Evolutionary conservation across 257 asterid genomes (phyloP).

Genomic region (Solanum clarkiae): DNA sequence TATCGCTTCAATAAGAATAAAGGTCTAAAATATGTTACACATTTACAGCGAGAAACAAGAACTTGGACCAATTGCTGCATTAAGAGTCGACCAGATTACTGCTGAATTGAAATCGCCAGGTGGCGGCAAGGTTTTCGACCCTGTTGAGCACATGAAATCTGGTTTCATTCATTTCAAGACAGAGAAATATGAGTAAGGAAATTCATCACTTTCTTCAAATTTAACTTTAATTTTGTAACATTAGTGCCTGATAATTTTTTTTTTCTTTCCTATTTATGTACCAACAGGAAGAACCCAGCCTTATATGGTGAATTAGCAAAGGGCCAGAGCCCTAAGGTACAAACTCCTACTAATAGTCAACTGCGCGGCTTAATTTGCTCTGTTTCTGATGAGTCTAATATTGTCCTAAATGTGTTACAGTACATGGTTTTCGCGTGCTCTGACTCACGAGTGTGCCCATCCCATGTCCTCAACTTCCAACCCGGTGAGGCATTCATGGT

Average conservation of each 20-base stretch:
- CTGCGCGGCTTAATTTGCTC: background rate
- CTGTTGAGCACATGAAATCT: constrained; percentile 55
- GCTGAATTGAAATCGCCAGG: constrained; percentile 49
- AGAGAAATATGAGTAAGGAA: constrained; percentile 78
- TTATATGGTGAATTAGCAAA: constrained; percentile 60
- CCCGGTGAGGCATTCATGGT: constrained; percentile 93
- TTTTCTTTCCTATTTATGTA: background rate
- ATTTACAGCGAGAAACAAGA: constrained; percentile 67
- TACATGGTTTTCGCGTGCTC: constrained; percentile 87
- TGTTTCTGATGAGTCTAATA: background rate
- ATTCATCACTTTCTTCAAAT: too few relatives aligned
- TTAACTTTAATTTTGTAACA: background rate
- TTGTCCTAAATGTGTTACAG: constrained; percentile 15
- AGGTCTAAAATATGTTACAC: background rate
- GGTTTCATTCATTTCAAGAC: constrained; percentile 74
- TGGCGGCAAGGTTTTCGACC: constrained; percentile 19
- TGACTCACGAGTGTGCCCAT: constrained; percentile 94
- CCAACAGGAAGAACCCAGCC: constrained; percentile 52
- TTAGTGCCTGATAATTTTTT: background rate
- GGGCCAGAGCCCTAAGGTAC: constrained; percentile 92
- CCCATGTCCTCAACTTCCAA: constrained; percentile 61
- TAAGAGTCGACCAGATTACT: constrained; percentile 53
- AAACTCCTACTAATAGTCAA: background rate
- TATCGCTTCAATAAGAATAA: background rate
- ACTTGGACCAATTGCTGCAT: constrained; percentile 69